Evolutionary conservation across 768 basidiomycete genomes (phyloP).

Genomic region (Mycena leptocephala): DNA sequence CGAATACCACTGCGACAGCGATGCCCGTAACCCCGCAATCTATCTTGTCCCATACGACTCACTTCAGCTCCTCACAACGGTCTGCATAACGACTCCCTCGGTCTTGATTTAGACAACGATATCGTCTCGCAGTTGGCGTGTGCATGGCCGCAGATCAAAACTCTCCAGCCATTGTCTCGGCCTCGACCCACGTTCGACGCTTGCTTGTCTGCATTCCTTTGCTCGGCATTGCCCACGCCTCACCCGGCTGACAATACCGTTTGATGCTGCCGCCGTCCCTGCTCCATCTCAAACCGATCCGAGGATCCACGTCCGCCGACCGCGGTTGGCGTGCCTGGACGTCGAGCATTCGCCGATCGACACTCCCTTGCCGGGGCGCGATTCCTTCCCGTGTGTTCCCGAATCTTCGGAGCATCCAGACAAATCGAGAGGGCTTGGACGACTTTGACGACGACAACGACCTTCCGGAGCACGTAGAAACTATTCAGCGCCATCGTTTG

Average conservation of each 20-base stretch:
- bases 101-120: not conserved
- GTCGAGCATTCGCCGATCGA: not conserved
- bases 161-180: not conserved
- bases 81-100: not conserved
- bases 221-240: not conserved
- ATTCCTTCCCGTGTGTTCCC: not conserved
- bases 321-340: not conserved
- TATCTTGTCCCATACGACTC: not conserved
- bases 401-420: not conserved
- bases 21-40: not conserved
- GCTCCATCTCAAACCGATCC: not conserved
- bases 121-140: not conserved
- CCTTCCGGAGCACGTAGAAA: not conserved
- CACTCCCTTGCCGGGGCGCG: not conserved
- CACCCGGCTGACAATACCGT: not conserved
- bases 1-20: not conserved
- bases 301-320: not conserved
- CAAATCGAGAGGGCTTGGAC: not conserved
- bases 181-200: not conserved
- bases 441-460: not conserved
- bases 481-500: not conserved
- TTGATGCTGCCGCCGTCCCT: not conserved
- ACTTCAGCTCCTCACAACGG: not conserved
- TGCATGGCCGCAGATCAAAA: not conserved
- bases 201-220: not conserved